Conservation (phyloP, 441 rosid species). For the Pelargonium myrrhifolium region DNA sequence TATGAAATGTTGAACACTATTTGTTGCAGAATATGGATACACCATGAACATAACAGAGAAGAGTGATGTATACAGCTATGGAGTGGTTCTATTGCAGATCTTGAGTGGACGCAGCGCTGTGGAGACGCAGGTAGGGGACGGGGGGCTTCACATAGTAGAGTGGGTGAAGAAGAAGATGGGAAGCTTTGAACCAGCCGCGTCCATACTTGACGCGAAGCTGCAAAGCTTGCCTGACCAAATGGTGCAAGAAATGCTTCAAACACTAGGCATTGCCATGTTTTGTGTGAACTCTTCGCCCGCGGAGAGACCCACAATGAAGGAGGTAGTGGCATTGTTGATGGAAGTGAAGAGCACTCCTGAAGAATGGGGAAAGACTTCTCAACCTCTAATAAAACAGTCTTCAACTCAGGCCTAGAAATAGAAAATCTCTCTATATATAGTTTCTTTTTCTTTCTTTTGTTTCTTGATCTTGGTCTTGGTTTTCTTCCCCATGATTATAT, state of each 20-base stretch:
- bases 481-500: constrained; percentile 15
- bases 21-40: constrained; percentile 79
- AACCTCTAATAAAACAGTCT: constrained; percentile 78
- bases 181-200: constrained; percentile 71
- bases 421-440: not conserved
- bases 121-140: constrained; percentile 59
- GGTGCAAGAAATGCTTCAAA: constrained; percentile 92
- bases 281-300: constrained; percentile 82
- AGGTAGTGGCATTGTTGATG: constrained; percentile 76
- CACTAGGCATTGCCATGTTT: constrained; percentile 85
- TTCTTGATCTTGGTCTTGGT: constrained; percentile 13
- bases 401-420: constrained; percentile 38
- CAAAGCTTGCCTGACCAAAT: constrained; percentile 80
- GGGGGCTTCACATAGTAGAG: constrained; percentile 84
- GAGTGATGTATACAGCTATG: constrained; percentile 90
- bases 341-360: constrained; percentile 88
- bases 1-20: too few species aligned
- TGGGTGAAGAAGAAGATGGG: constrained; percentile 97
- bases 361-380: constrained; percentile 86
- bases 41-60: constrained; percentile 90
- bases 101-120: constrained; percentile 79
- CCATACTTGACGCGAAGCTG: constrained; percentile 66
- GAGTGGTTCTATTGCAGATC: constrained; percentile 78
- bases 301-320: constrained; percentile 90
- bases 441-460: constrained; percentile 9